Conservation (phyloP, 2,329 filamentous ascomycete species). For the Myriosclerotinia scirpicola region DNA sequence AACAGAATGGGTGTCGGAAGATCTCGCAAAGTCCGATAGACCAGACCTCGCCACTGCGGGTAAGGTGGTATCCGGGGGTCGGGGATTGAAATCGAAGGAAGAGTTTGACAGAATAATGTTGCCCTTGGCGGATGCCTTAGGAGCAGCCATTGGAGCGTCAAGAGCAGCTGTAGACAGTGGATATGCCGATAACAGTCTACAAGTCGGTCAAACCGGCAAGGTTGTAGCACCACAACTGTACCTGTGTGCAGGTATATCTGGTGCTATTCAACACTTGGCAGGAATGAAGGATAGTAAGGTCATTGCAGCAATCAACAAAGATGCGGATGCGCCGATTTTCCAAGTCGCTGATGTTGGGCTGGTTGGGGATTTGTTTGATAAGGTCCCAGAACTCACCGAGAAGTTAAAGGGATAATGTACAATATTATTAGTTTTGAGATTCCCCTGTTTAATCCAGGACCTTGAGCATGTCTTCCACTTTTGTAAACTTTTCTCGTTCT, state of each 20-base stretch:
- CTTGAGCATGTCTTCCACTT: slow-evolving; percentile 57
- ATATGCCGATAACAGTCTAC: slow-evolving; percentile 96
- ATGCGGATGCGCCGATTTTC: slow-evolving; percentile 95
- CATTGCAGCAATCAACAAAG: slow-evolving; percentile 98
- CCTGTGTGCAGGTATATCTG: slow-evolving; percentile 91
- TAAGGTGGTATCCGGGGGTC: slow-evolving; percentile 88
- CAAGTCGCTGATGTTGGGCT: slow-evolving; percentile 95
- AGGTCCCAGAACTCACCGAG: slow-evolving; percentile 92
- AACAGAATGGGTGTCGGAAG: slow-evolving; percentile 91
- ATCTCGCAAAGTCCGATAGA: slow-evolving; percentile 88
- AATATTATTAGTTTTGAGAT: slow-evolving; percentile 27
- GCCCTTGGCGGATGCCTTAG: slow-evolving; percentile 86
- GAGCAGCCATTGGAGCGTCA: slow-evolving; percentile 93
- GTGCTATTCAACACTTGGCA: slow-evolving; percentile 95
- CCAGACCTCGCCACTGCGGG: slow-evolving; percentile 89
- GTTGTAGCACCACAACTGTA: slow-evolving; percentile 96
- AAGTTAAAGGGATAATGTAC: slow-evolving; percentile 66
- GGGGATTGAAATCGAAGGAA: slow-evolving; percentile 95
- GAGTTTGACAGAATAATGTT: slow-evolving; percentile 93
- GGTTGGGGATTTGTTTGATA: slow-evolving; percentile 93
- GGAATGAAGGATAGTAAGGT: slow-evolving; percentile 99
- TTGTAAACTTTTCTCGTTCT: slow-evolving; percentile 69
- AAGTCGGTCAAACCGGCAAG: slow-evolving; percentile 98
- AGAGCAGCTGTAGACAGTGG: slow-evolving; percentile 95
- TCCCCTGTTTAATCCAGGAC: slow-evolving; percentile 45